These are phyloP conservation scores for Cladophialophora exuberans DNA, from an alignment of 2,329 filamentous ascomycete genomes.

Conservation along the genomic window DNA sequence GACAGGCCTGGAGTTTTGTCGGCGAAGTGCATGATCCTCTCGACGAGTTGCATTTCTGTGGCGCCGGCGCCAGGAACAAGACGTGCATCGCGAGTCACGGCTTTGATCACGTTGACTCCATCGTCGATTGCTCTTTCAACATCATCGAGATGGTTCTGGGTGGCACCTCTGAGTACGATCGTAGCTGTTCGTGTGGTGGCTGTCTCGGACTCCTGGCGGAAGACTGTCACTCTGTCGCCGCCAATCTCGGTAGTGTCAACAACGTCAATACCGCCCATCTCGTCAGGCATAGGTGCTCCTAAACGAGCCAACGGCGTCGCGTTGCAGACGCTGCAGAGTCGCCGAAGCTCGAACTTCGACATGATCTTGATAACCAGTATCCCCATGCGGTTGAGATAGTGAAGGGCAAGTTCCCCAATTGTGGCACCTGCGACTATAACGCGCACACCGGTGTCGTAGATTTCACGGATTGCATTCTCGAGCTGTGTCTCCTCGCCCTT, in stretches of 20 bases:
- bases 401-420: constrained; percentile 92
- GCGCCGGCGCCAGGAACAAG: constrained; percentile 93
- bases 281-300: constrained; percentile 98
- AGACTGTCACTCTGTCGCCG: constrained; percentile 96
- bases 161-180: constrained; percentile 89
- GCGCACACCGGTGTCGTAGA: constrained; percentile 89
- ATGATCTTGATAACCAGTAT: constrained; percentile 96
- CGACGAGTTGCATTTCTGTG: constrained; percentile 89
- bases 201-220: constrained; percentile 81
- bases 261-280: constrained; percentile 93
- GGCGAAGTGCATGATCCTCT: constrained; percentile 85
- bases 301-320: constrained; percentile 94
- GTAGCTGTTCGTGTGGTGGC: constrained; percentile 92
- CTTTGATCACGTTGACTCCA: constrained; percentile 97
- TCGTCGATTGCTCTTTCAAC: constrained; percentile 97
- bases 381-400: constrained; percentile 96
- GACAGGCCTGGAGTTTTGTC: constrained; percentile 91
- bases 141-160: constrained; percentile 97
- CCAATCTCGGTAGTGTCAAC: constrained; percentile 98
- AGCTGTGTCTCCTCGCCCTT: constrained; percentile 94
- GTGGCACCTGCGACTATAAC: constrained; percentile 91
- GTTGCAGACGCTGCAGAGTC: constrained; percentile 93
- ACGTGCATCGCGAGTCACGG: constrained; percentile 89
- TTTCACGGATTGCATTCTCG: constrained; percentile 88
- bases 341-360: constrained; percentile 95